Conservation (phyloP, 805 yeast genomes). For the Candida odintsovae region DNA sequence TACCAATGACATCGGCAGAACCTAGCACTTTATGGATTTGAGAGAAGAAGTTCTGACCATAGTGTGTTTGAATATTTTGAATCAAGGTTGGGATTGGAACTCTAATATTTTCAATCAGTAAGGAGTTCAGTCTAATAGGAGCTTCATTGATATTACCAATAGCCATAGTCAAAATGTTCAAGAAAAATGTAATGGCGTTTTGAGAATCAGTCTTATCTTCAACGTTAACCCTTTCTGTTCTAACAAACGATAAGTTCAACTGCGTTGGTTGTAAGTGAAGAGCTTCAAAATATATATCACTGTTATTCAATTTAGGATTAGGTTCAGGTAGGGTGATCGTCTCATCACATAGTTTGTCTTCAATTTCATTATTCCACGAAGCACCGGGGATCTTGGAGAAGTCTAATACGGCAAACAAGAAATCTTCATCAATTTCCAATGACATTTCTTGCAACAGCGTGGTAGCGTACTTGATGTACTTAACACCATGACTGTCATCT, state of each 20-base stretch:
- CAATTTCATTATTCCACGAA: conserved; percentile 49
- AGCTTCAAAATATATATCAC: conserved; percentile 87
- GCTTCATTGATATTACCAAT: conserved; percentile 97
- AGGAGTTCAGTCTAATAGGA: conserved; percentile 82
- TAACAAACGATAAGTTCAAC: conserved; percentile 81
- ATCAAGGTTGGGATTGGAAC: conserved; percentile 73
- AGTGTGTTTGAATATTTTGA: conserved; percentile 74
- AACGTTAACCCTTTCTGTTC: conserved; percentile 73
- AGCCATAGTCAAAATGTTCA: conserved; percentile 91
- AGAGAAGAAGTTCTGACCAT: conserved; percentile 85
- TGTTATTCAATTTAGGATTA: conserved; percentile 42
- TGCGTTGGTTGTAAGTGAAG: conserved; percentile 90
- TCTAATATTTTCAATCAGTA: conserved; percentile 82
- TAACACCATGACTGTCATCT: conserved; percentile 87
- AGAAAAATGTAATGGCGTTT: conserved; percentile 66
- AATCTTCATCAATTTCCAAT: conserved; percentile 90
- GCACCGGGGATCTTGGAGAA: conserved; percentile 80
- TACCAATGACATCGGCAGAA: conserved; percentile 93
- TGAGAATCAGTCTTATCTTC: conserved; percentile 58
- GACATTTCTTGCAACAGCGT: conserved; percentile 85
- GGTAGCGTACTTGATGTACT: conserved; percentile 88
- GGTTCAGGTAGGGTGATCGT: conserved; percentile 69
- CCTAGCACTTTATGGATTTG: conserved; percentile 92
- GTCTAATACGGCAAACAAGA: conserved; percentile 74
- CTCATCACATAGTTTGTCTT: conserved; percentile 56